These are phyloP conservation scores for Leccinum subgranulosum DNA, from an alignment of 768 basidiomycete species.

Conservation along the genomic window DNA sequence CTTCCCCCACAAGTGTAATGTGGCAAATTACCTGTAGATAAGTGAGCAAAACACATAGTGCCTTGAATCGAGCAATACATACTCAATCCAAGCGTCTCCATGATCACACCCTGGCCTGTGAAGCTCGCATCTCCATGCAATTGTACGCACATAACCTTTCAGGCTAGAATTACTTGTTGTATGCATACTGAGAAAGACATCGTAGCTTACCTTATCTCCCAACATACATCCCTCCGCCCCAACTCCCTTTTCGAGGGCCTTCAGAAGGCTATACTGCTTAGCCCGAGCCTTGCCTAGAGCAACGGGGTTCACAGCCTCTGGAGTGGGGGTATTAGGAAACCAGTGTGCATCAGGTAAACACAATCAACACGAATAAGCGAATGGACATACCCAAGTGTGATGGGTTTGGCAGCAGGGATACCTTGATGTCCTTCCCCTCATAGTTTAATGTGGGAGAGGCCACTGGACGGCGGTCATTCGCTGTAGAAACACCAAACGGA, in stretches of 20 bases:
- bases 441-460: constrained; percentile 66
- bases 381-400: constrained; percentile 59
- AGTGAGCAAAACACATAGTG: neutral
- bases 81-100: constrained; percentile 86
- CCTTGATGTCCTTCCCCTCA: constrained; percentile 48
- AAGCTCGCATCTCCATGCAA: constrained; percentile 93
- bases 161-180: constrained; percentile 9
- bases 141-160: constrained; percentile 83
- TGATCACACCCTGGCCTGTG: constrained; percentile 85
- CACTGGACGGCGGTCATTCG: constrained; percentile 34
- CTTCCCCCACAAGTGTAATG: constrained; percentile 91
- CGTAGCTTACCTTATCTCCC: constrained; percentile 27
- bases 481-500: neutral
- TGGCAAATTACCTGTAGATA: constrained; percentile 67
- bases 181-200: neutral
- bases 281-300: constrained; percentile 88
- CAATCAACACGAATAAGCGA: neutral
- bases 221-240: constrained; percentile 27
- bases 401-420: constrained; percentile 78
- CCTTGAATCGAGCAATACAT: constrained; percentile 19
- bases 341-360: too few species aligned
- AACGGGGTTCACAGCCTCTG: constrained; percentile 86
- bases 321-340: neutral
- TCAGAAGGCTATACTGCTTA: constrained; percentile 82
- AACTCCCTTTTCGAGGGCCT: constrained; percentile 45